phyloP scores from a whole-genome alignment of 202 grass and related monocot species.

The Panicum hallii region DNA sequence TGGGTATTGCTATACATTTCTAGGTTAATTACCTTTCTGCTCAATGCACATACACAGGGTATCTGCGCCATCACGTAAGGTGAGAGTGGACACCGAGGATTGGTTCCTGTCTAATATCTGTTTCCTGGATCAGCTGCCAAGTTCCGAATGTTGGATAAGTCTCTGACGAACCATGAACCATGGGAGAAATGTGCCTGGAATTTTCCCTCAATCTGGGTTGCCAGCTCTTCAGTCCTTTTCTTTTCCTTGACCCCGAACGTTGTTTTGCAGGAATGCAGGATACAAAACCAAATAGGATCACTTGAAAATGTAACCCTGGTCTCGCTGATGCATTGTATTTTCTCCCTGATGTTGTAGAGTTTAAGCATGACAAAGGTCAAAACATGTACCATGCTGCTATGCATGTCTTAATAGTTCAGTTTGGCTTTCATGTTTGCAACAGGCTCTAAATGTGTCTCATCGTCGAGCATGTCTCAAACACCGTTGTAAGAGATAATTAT shows the following conservation, averaged over 20 bases:
- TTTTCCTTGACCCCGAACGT: background rate
- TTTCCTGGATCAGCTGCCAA: background rate
- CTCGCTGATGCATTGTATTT: background rate
- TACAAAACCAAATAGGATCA: background rate
- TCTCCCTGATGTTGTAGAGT: background rate
- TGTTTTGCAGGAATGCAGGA: background rate
- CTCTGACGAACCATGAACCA: background rate
- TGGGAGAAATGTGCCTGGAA: background rate
- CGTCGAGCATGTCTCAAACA: background rate
- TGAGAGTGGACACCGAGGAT: background rate
- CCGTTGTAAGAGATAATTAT: background rate
- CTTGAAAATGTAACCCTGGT: background rate
- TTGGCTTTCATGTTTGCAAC: background rate
- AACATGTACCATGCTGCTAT: background rate
- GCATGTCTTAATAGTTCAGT: background rate
- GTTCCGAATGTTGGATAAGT: slow-evolving; percentile 2
- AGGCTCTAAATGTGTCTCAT: background rate
- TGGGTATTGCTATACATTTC: background rate
- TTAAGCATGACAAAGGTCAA: slow-evolving; percentile 18
- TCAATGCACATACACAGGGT: slow-evolving; percentile 24
- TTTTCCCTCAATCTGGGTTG: background rate
- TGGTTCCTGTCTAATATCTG: background rate
- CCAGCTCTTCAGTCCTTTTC: background rate
- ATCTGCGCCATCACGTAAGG: background rate
- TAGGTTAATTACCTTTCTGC: background rate